Percentiles rank a stretch among this genome's conserved stretches.
phyloP scores from a whole-genome alignment of 148 eudicot genomes.

The Spergularia marina region DNA sequence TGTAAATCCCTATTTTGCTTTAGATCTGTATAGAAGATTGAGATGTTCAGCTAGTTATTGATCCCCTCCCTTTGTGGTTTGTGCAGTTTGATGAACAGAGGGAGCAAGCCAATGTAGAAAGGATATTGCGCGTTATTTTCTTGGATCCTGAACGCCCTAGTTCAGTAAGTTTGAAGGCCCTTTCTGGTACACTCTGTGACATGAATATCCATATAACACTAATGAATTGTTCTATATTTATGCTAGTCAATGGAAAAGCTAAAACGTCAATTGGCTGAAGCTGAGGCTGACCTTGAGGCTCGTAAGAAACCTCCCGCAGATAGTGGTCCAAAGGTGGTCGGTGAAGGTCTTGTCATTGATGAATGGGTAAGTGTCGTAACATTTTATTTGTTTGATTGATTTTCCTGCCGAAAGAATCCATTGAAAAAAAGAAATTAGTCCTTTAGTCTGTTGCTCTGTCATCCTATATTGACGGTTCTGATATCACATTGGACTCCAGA shows the following conservation, averaged over 20 bases:
- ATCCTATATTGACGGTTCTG: neutral
- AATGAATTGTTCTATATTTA: neutral
- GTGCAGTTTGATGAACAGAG: slow-evolving; percentile 63
- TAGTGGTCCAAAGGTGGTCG: slow-evolving; percentile 53
- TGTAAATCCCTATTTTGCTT: neutral
- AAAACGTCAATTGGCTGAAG: slow-evolving; percentile 76
- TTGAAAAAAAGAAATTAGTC: neutral
- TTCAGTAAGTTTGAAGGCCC: slow-evolving; percentile 46
- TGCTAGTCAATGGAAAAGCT: slow-evolving; percentile 69
- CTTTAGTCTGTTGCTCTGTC: too few species aligned
- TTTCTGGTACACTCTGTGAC: neutral
- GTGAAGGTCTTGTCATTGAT: slow-evolving; percentile 87
- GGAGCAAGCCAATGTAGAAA: slow-evolving; percentile 57
- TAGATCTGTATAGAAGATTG: neutral
- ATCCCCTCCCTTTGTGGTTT: neutral
- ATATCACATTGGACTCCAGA: slow-evolving; percentile 35
- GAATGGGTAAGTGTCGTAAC: slow-evolving; percentile 62
- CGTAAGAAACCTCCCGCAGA: slow-evolving; percentile 75
- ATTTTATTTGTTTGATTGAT: neutral
- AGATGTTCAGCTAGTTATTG: neutral
- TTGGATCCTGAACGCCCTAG: slow-evolving; percentile 55
- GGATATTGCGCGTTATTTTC: slow-evolving; percentile 59
- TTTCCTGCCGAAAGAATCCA: neutral
- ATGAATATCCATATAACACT: neutral
- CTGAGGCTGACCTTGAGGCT: slow-evolving; percentile 65